Evolutionary conservation across 225 moss, liverwort and hornwort genomes (phyloP).

Genomic region (Asterella californica): DNA sequence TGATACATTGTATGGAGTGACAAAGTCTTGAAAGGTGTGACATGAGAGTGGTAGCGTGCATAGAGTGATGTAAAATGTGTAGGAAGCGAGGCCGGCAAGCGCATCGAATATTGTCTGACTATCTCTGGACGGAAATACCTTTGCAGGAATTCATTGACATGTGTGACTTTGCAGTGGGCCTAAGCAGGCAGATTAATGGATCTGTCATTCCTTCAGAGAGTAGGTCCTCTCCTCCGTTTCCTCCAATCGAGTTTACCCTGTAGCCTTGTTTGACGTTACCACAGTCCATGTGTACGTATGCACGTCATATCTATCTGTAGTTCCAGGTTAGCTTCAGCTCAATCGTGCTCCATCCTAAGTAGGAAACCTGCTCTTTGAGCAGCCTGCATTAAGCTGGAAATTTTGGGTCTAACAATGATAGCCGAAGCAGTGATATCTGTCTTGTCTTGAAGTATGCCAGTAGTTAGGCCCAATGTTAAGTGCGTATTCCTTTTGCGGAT

Average conservation of each 20-base stretch:
- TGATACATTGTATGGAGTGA: neutral
- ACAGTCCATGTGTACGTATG: no score
- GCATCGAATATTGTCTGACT: neutral
- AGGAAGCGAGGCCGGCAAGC: neutral
- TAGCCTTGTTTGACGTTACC: neutral
- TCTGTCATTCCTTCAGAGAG: constrained; percentile 97
- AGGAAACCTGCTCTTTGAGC: neutral
- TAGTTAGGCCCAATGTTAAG: neutral
- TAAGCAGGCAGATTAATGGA: constrained; percentile 94
- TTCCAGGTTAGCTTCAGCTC: neutral
- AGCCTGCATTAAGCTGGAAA: neutral
- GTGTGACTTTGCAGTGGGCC: constrained; percentile 97
- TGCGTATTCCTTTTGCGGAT: neutral
- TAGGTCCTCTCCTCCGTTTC: constrained; percentile 35
- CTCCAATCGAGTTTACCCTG: neutral
- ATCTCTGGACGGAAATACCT: neutral
- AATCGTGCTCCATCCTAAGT: no score
- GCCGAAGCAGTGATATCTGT: neutral
- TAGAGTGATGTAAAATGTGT: no score
- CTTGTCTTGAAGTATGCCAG: neutral
- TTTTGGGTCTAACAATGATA: no score
- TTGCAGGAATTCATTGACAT: constrained; percentile 91
- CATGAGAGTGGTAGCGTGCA: neutral
- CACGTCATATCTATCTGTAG: neutral
- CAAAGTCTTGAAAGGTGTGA: neutral